phyloP scores from a whole-genome alignment of 495 filamentous ascomycete species.

The Talaromyces wortmannii region DNA sequence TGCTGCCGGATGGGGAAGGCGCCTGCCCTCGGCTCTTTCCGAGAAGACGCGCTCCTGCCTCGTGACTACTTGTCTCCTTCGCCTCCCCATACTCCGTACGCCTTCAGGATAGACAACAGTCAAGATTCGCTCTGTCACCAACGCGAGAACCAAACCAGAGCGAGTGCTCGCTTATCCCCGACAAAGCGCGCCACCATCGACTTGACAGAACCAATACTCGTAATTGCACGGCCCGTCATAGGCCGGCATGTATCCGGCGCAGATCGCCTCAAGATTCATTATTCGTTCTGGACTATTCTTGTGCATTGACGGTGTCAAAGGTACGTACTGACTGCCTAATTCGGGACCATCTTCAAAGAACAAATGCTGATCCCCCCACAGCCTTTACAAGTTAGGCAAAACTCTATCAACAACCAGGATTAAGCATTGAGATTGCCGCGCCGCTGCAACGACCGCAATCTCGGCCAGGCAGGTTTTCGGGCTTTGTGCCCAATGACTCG shows the following conservation, averaged over 20 bases:
- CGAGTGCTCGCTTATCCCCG: neutral
- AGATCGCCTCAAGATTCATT: too few species aligned
- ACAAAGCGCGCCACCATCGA: neutral
- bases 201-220: neutral
- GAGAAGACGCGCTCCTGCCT: neutral
- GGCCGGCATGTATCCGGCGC: neutral
- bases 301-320: too few species aligned
- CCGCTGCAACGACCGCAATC: neutral
- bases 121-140: too few species aligned
- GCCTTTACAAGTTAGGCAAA: too few species aligned
- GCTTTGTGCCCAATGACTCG: neutral
- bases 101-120: too few species aligned
- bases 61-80: neutral
- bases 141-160: too few species aligned
- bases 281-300: too few species aligned
- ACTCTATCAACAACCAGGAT: too few species aligned
- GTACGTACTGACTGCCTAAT: too few species aligned
- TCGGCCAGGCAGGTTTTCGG: neutral
- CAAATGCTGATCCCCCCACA: too few species aligned
- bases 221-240: neutral
- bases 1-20: neutral
- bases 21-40: neutral
- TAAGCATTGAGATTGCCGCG: too few species aligned
- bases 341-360: too few species aligned
- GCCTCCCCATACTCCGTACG: neutral